Evolutionary conservation across 495 filamentous ascomycete genomes (phyloP).

Genomic region (Tuber calosporum): DNA sequence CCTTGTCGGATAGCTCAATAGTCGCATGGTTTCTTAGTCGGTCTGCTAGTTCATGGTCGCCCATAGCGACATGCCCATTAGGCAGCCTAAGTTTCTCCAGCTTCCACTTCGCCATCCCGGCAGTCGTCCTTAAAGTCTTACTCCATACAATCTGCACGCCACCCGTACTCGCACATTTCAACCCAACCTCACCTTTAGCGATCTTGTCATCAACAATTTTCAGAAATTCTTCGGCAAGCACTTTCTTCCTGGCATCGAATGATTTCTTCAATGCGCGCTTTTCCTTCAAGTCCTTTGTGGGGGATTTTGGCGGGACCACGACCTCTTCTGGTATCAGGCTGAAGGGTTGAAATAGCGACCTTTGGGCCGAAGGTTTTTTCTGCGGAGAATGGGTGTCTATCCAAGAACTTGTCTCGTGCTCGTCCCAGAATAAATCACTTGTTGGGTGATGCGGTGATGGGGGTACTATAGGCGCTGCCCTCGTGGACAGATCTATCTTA

Average conservation of each 20-base stretch:
- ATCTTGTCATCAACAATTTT: conserved; percentile 63
- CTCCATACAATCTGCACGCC: conserved; percentile 76
- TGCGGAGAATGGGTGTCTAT: conserved; percentile 67
- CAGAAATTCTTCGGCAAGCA: conserved; percentile 63
- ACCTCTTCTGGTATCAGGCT: conserved; percentile 10
- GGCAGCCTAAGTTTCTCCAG: conserved; percentile 50
- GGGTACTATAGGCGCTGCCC: conserved; percentile 39
- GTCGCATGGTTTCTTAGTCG: conserved; percentile 56
- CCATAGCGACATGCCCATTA: conserved; percentile 21
- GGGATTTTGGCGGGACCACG: conserved; percentile 11
- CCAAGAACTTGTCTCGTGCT: conserved; percentile 69
- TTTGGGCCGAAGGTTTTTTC: conserved; percentile 49
- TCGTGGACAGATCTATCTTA: conserved; percentile 37
- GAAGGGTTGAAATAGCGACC: conserved; percentile 36
- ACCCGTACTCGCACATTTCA: conserved; percentile 58
- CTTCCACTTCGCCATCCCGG: conserved; percentile 78
- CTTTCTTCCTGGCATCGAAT: conserved; percentile 61
- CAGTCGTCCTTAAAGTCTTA: conserved; percentile 77
- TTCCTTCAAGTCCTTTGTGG: conserved; percentile 47
- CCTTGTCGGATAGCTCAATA: conserved; percentile 82
- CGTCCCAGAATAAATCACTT: conserved; percentile 73
- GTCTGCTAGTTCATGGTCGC: conserved; percentile 13
- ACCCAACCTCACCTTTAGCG: conserved; percentile 54
- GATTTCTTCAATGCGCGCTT: conserved; percentile 52
- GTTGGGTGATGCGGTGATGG: conserved; percentile 50